These are phyloP conservation scores for Phlebiopsis flavidoalba DNA, from an alignment of 768 basidiomycete species.

Conservation along the genomic window DNA sequence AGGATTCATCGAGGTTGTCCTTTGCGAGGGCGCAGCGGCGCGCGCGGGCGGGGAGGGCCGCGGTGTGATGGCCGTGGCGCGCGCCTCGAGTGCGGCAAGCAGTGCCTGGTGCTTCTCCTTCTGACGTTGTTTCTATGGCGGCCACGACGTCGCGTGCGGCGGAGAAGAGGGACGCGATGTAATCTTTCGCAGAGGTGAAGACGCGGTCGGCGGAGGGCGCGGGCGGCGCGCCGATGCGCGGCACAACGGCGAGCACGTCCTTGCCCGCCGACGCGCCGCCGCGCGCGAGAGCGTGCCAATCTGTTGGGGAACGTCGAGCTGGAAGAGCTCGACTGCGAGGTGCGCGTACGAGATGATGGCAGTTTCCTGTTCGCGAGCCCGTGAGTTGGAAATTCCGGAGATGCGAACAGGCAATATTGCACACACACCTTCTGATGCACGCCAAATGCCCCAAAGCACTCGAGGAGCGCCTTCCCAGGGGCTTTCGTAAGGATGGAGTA, in stretches of 20 bases:
- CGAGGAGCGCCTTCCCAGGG: not conserved
- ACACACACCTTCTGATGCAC: not conserved
- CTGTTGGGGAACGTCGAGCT: slow-evolving; percentile 3
- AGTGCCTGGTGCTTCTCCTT: not conserved
- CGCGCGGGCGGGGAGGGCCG: not conserved
- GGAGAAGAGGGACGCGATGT: not conserved
- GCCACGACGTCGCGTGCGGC: not conserved
- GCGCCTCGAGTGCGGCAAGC: not conserved
- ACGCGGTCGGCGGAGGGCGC: not conserved
- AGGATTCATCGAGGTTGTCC: slow-evolving; percentile 9
- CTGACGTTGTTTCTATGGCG: not conserved
- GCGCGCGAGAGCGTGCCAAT: not conserved
- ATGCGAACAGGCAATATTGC: not conserved
- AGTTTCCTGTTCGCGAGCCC: not conserved
- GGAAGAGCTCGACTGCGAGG: not conserved
- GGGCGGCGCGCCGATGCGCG: not conserved
- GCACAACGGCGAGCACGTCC: not conserved
- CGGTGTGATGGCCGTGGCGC: not conserved
- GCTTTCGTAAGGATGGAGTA: not conserved
- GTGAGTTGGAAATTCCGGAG: not conserved
- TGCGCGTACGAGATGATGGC: slow-evolving; percentile 3
- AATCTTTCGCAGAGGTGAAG: not conserved
- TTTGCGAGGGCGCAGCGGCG: slow-evolving; percentile 15
- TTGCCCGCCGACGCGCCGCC: no score
- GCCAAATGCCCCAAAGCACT: not conserved